Evolutionary conservation across 31 red algal species (phyloP), one percentile per base, ranked within the genome.

Genomic region (Pterothamnion heteromorphum): DNA sequence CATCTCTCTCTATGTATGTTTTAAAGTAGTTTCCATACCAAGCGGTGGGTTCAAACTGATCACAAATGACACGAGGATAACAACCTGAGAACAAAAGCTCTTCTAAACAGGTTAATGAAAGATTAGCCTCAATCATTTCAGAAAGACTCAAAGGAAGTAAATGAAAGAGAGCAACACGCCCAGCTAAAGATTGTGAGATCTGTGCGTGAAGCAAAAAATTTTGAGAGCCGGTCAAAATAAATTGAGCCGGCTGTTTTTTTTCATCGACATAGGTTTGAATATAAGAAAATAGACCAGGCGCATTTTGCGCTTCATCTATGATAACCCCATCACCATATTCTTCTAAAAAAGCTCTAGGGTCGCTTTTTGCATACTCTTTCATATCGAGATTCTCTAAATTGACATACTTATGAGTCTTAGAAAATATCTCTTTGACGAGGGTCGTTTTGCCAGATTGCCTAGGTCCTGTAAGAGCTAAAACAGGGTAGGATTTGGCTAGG

Each of bases 381-480:
- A 27, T 27, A 28, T 82, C 78, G 24, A 27, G 78, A 5, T 5
- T 18, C 31, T 82, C 78, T 5, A 82, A 27, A 28, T 82, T 82
- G n/a, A 9, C 24, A 82, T 82, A 82, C 9, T 9, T 27, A 82
- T 21, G 24, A 5, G 78, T 27, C 31, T 18, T 9, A 5, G 31
- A 27, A 28, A 21, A 28, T n/a, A n/a, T n/a, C 21, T 82, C n/a
- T 27, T 27, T 9, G 21, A 28, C 78, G n/a, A 82, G 26, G 9
- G 78, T 82, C 9, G 78, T 82, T 28, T 82, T 82, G 5, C 78
- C 78, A 18, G 78, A 82, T 82, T 82, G 78, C 21, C 78, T 18
- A 82, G 78, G 78, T 9, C 78, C 78, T 5, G 31, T 9, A 9
- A 82, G 31, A 82, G 78, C 9, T 18, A 82, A 9, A 27, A 82